Evolutionary conservation across 805 yeast species (phyloP).

Genomic region (Wickerhamiella domercqiae): DNA sequence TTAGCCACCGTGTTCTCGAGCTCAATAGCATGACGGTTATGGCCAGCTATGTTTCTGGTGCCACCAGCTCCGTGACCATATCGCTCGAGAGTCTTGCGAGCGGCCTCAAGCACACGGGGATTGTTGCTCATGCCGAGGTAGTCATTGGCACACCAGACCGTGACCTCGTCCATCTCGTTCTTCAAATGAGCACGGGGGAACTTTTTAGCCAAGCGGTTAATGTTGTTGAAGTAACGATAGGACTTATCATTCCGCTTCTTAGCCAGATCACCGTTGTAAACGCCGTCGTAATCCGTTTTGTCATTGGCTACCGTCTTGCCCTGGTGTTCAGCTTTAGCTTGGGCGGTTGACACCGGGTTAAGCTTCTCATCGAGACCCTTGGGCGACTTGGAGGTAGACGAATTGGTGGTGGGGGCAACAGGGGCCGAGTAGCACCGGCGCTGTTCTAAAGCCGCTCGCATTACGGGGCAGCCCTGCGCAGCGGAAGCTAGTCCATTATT

Average conservation of each 20-base stretch:
- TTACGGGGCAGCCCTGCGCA: constrained; percentile 78
- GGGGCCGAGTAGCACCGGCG: constrained; percentile 25
- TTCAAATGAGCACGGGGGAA: constrained; percentile 87
- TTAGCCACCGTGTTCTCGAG: constrained; percentile 80
- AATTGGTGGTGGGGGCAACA: constrained; percentile 21
- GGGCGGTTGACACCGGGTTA: constrained; percentile 1
- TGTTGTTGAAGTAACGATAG: constrained; percentile 91
- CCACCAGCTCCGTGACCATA: constrained; percentile 99
- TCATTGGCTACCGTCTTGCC: constrained; percentile 5
- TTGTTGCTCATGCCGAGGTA: constrained; percentile 90
- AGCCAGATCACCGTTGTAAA: constrained; percentile 48
- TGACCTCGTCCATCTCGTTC: constrained; percentile 63
- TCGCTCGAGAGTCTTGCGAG: constrained; percentile 65
- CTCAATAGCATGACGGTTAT: constrained; percentile 73
- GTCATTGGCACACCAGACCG: constrained; percentile 99
- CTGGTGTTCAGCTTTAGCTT: constrained; percentile 4
- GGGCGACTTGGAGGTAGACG: not conserved
- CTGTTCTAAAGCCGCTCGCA: constrained; percentile 57
- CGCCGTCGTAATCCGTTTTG: constrained; percentile 46
- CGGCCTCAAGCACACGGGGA: constrained; percentile 51
- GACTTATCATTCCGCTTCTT: constrained; percentile 78
- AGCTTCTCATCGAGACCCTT: not conserved
- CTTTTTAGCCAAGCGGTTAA: constrained; percentile 86
- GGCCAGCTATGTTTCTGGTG: constrained; percentile 97
- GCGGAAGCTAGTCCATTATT: constrained; percentile 31